phyloP scores from a whole-genome alignment of 202 grass and related monocot species.

The Digitaria exilis region DNA sequence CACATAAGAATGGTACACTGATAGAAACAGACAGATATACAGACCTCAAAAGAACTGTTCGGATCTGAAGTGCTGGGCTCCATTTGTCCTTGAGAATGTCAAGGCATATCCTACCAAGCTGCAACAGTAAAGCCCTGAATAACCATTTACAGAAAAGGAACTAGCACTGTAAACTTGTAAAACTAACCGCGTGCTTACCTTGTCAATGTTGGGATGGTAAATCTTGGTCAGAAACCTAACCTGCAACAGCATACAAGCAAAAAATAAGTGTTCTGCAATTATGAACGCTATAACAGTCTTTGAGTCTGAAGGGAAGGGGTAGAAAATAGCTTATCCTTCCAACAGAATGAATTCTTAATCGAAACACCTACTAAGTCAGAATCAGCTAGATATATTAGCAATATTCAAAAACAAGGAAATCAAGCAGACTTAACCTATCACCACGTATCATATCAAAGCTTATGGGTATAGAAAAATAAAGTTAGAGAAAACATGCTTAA shows the following conservation, averaged over 20 bases:
- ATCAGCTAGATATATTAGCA: not conserved
- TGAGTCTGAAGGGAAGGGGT: not conserved
- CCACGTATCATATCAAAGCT: not conserved
- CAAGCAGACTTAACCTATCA: constrained; percentile 2
- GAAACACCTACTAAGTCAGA: not conserved
- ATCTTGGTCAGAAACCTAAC: constrained; percentile 92
- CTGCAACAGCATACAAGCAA: constrained; percentile 48
- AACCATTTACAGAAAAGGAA: constrained; percentile 19
- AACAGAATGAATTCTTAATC: constrained; percentile 17
- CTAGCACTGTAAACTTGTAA: not conserved
- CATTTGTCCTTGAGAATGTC: constrained; percentile 93
- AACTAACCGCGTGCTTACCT: constrained; percentile 48
- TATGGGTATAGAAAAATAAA: not conserved
- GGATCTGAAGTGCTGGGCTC: constrained; percentile 88
- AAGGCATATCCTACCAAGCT: constrained; percentile 95
- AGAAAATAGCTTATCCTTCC: not conserved
- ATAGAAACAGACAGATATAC: not conserved
- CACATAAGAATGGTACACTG: not conserved
- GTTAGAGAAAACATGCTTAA: constrained; percentile 2
- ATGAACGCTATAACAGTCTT: not conserved
- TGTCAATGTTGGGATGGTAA: constrained; percentile 93
- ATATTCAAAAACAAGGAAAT: constrained; percentile 26
- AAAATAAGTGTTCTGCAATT: constrained; percentile 1
- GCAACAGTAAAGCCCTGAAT: constrained; percentile 30
- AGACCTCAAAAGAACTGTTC: constrained; percentile 80